A percentile compares a stretch with the other conserved stretches of the same genome.
Conservation (phyloP, 148 eudicot genomes). For the Amaranthus cruentus region DNA sequence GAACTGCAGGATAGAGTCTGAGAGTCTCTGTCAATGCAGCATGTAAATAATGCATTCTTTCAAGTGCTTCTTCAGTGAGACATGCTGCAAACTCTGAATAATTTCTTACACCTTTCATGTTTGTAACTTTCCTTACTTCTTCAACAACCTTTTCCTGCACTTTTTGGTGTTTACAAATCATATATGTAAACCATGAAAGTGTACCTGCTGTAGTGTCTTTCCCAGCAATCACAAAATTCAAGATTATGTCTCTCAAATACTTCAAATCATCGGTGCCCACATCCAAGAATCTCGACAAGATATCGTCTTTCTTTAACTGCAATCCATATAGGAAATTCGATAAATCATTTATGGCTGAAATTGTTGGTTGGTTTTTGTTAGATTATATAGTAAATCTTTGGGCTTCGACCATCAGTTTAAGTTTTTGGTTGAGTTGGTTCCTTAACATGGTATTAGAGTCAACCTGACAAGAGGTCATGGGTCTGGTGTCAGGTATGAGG, state of each 20-base stretch:
- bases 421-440: too few relatives aligned
- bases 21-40: slow-evolving; percentile 77
- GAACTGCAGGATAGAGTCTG: slow-evolving; percentile 78
- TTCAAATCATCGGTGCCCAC: slow-evolving; percentile 39
- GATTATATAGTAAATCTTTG: too few relatives aligned
- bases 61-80: slow-evolving; percentile 56
- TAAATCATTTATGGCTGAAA: background rate
- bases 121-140: slow-evolving; percentile 41
- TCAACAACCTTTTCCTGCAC: slow-evolving; percentile 54
- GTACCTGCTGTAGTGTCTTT: slow-evolving; percentile 79
- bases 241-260: slow-evolving; percentile 65
- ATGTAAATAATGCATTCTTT: slow-evolving; percentile 73
- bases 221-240: slow-evolving; percentile 78
- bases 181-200: slow-evolving; percentile 71
- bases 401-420: too few relatives aligned
- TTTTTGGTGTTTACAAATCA: slow-evolving; percentile 57
- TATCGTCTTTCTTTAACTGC: slow-evolving; percentile 55
- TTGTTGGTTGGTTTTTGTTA: too few relatives aligned
- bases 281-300: slow-evolving; percentile 59
- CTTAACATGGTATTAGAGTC: too few relatives aligned
- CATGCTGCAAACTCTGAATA: slow-evolving; percentile 33
- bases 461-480: too few relatives aligned
- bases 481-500: too few relatives aligned
- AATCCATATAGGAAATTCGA: background rate
- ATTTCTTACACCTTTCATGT: slow-evolving; percentile 1